Base-by-base conservation (phyloP, 306 rosid genomes). In the Astragalus glycyphyllos region DNA sequence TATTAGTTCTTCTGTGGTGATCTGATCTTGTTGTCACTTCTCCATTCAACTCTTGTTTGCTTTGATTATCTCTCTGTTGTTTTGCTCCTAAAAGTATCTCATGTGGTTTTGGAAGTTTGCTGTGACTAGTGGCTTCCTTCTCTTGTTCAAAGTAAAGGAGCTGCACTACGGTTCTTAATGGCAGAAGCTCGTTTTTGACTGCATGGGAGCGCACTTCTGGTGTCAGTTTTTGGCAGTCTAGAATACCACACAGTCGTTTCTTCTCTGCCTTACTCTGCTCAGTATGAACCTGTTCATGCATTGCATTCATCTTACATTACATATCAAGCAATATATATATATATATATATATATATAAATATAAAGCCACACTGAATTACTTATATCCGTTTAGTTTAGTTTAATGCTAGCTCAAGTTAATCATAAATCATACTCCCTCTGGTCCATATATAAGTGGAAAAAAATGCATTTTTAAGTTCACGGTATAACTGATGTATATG, bases 111-210 rank as follows among this genome's bases (percentile, higher is more conserved):
- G 81, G 74, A 29, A 77, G 81, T 68, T 79, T 81, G 20, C 64
- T 81, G 20, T 68, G 51, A 64, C 65, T 69, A 14, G 59, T 45
- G 45, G 38, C 67, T 37, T 37, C 85, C 79, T 84, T 86, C 62
- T 86, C 97, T 80, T 90, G 92, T 65, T 90, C 95, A 77, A 88
- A 88, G 85, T 79, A 90, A 57, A 90, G 97, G 20, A 90, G 87
- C 48, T 90, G 97, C 81, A 90, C 95, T 0, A 90, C 97, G 4
- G 89, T 90, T 81, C 97, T 88, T 61, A 90, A 69, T 56, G 97
- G 97, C 41, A 90, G 95, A 73, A 91, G 85, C 87, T 90, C 97
- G 58, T 90, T 90, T 72, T 90, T 90, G 0, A 88, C 88, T 12
- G 97, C 97, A 65, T 88, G 97, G 11, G 77, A 81, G 11, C 97